A percentile compares a stretch with the other conserved stretches of the same genome.
These are phyloP conservation scores for Wickerhamiella infanticola DNA, from an alignment of 1,139 yeast genomes.

Conservation along the genomic window DNA sequence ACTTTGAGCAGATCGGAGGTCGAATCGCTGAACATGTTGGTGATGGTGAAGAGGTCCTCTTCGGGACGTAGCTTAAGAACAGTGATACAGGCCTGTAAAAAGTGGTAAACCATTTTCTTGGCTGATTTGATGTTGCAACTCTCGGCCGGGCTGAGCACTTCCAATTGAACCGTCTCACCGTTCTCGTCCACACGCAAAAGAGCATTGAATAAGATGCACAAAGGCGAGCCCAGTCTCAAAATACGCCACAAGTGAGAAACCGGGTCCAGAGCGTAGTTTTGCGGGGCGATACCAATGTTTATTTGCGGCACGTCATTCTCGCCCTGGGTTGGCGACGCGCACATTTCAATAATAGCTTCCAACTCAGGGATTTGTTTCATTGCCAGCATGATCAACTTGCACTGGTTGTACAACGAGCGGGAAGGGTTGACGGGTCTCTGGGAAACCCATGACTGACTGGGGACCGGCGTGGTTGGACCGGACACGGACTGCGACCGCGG, in stretches of 20 bases:
- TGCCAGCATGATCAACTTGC: slow-evolving; percentile 42
- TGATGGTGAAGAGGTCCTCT: slow-evolving; percentile 74
- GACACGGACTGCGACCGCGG: neutral
- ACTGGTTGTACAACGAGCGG: slow-evolving; percentile 48
- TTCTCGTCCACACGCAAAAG: slow-evolving; percentile 16
- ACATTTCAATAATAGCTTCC: slow-evolving; percentile 48
- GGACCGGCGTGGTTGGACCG: slow-evolving; percentile 12
- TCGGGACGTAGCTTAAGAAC: slow-evolving; percentile 54
- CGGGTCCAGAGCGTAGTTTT: slow-evolving; percentile 45
- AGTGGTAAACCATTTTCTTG: slow-evolving; percentile 81
- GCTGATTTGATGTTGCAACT: slow-evolving; percentile 33
- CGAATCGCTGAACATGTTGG: slow-evolving; percentile 73
- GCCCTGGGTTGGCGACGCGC: slow-evolving; percentile 5
- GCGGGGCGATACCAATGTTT: slow-evolving; percentile 19
- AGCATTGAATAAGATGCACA: slow-evolving; percentile 67
- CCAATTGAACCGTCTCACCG: neutral
- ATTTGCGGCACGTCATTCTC: slow-evolving; percentile 1
- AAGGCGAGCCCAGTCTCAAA: slow-evolving; percentile 84
- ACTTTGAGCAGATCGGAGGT: slow-evolving; percentile 59
- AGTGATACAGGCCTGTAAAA: slow-evolving; percentile 71
- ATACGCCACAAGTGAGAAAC: slow-evolving; percentile 82
- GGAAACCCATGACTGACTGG: slow-evolving; percentile 11
- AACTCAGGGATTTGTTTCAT: slow-evolving; percentile 54
- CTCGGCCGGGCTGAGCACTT: slow-evolving; percentile 10
- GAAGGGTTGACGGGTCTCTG: slow-evolving; percentile 10